Base-by-base conservation (phyloP, 257 asterid genomes). In the Plantago ovata region DNA sequence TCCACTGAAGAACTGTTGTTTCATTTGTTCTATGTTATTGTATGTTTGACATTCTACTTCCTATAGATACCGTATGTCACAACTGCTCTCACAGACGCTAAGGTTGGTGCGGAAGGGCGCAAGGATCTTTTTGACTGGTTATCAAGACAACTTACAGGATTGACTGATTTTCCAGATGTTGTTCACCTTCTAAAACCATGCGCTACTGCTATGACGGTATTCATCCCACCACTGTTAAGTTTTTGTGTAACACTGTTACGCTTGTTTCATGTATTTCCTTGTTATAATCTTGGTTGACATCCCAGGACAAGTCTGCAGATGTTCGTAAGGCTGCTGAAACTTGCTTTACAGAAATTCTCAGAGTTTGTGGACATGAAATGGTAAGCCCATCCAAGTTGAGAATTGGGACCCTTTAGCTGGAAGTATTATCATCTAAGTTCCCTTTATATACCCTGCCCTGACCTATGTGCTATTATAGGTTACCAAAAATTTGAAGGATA, bases 301-400 rank as follows among this genome's bases (percentile, higher is more conserved):
- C 63, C 42, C 80, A 93, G 99, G 99, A 93, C 70, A 93, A 93
- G 77, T 89, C 99, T 33, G 97, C 95, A 22, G 99, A 93, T 79
- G 99, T 93, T 70, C 96, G 97, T 71, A 89, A 89, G 73, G 93
- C 96, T 41, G 99, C 99, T 42, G 99, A 93, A 81, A 66, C 81
- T 16, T 93, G 89, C 78, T 89, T 93, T 74, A 78, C 67, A 81
- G 99, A 93, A 74, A 71, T 93, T 57, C 42, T 89, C 74, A 81
- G 95, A 78, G 85, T 86, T 65, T 86, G 99, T 68, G 99, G 99
- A 53, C 94, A 79, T 54, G 99, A 89, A 74, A 69, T 72, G 96
- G 99, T 93, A 73, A 18, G 77, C 55, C 56, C 24, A 11, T 24
- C 14, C 39, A 46, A 20, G 28, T n/a, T n/a, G n/a, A n/a, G n/a